Evolutionary conservation across 306 rosid species (phyloP).

Genomic region (Dryas drummondii): DNA sequence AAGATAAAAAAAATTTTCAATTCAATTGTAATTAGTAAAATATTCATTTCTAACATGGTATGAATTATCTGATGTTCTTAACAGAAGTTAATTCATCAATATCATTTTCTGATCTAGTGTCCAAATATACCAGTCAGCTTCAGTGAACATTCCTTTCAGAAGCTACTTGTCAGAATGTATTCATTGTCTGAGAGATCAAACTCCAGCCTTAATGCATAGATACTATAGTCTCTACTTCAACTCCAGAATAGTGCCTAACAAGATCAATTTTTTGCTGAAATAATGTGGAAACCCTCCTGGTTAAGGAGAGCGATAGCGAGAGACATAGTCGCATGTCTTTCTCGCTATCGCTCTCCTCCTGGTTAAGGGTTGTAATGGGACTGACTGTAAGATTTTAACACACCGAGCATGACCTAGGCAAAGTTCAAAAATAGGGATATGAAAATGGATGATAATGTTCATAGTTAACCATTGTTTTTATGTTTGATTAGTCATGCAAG

Average conservation of each 20-base stretch:
- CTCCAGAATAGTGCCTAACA: neutral
- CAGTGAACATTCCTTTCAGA: neutral
- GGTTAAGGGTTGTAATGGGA: neutral
- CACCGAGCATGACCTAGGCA: neutral
- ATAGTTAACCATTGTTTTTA: too few relatives aligned
- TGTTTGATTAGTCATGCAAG: neutral
- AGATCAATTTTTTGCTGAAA: neutral
- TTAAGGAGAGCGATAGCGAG: too few relatives aligned
- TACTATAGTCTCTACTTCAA: neutral
- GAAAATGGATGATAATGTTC: neutral
- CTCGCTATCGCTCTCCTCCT: neutral
- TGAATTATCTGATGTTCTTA: neutral
- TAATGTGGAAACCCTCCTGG: neutral
- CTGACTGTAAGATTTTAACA: neutral
- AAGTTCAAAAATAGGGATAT: neutral
- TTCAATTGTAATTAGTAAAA: neutral
- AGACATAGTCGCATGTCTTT: too few relatives aligned
- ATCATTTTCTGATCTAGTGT: neutral
- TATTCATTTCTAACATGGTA: neutral
- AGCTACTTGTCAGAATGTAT: neutral
- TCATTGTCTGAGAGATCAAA: neutral
- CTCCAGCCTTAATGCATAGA: neutral
- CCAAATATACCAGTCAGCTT: neutral
- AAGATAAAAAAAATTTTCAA: neutral
- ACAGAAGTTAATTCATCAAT: neutral